These are phyloP conservation scores for Termitomyces sp. DNA, from an alignment of 768 basidiomycete species.

Conservation along the genomic window DNA sequence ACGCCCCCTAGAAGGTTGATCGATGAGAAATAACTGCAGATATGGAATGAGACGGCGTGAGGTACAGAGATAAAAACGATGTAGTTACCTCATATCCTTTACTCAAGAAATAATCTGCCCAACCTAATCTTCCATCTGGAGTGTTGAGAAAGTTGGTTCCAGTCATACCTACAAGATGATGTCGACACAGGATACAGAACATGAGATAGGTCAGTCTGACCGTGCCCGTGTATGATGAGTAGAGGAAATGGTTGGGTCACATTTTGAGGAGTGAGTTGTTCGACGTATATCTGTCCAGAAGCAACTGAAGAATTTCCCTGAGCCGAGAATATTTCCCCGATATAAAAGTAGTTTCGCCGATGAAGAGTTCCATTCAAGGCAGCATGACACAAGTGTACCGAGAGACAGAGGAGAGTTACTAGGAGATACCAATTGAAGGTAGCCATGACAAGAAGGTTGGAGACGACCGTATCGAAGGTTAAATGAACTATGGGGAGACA, in stretches of 20 bases:
- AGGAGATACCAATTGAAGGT: not conserved
- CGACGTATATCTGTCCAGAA: slow-evolving; percentile 46
- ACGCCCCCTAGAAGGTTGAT: slow-evolving; percentile 40
- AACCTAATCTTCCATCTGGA: slow-evolving; percentile 47
- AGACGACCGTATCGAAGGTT: not conserved
- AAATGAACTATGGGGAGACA: not conserved
- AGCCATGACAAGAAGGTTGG: not conserved
- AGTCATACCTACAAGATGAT: slow-evolving; percentile 34
- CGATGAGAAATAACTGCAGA: slow-evolving; percentile 32
- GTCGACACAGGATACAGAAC: not conserved
- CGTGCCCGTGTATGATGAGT: slow-evolving; percentile 43
- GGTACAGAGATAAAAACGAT: slow-evolving; percentile 12
- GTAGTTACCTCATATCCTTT: slow-evolving; percentile 43
- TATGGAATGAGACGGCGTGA: slow-evolving; percentile 10
- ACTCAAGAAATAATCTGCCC: slow-evolving; percentile 50
- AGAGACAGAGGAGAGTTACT: not conserved
- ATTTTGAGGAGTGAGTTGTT: slow-evolving; percentile 36
- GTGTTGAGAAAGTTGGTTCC: slow-evolving; percentile 49
- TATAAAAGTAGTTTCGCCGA: slow-evolving; percentile 41
- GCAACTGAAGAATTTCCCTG: slow-evolving; percentile 30
- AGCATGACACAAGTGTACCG: not conserved
- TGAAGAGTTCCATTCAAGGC: slow-evolving; percentile 28
- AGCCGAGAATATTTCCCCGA: slow-evolving; percentile 34
- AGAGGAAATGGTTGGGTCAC: slow-evolving; percentile 35
- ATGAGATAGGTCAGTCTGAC: slow-evolving; percentile 13